Evolutionary conservation across 2,329 filamentous ascomycete genomes (phyloP), one percentile per base, ranked within the genome.

Genomic region (Trichophyton schoenleinii): DNA sequence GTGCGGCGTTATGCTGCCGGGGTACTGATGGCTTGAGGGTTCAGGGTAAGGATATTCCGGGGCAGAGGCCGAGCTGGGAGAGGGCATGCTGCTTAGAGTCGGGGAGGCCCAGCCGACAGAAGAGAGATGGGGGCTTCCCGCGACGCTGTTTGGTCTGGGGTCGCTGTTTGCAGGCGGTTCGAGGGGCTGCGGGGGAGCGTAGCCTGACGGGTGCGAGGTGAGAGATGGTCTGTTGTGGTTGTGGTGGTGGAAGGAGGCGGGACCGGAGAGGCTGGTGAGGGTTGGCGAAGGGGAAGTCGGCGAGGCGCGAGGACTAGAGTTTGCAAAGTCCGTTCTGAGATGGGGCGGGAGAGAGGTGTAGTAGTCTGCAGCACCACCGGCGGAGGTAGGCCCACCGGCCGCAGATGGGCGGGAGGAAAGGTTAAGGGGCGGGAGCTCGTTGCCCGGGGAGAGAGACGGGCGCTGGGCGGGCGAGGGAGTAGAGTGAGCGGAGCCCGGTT

Each of bases 61-160:
- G 5, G 46, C 46, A 11, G 46, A 49, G 13, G 46, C 46, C 58
- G 82, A 84, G 52, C 81, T 83, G 52, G 91, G 87, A 7, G 87
- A 87, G 8, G 87, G 84, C 66, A 90, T 84, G 36, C 82, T 81
- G 65, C 84, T 83, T 66, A 91, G 88, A 1, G 86, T 84, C 3
- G 91, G 91, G 3, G 91, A 95, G 66, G 90, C 88, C 91, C 92
- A 96, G 60, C 89, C 88, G 64, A 89, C 81, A 63, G 81, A 85
- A 64, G 78, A 76, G 84, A 96, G 89, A 73, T 96, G 91, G 58
- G 92, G 91, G 73, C 91, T 96, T 60, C 88, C 88, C 61, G 79
- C 84, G n/a, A 83, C 86, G 70, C 89, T 95, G 58, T 82, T 84
- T 2, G 83, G 79, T 67, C 87, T 85, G 63, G 88, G 86, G 71